These are phyloP conservation scores for Pistacia integerrima DNA, from an alignment of 345 rosid species.

Conservation along the genomic window DNA sequence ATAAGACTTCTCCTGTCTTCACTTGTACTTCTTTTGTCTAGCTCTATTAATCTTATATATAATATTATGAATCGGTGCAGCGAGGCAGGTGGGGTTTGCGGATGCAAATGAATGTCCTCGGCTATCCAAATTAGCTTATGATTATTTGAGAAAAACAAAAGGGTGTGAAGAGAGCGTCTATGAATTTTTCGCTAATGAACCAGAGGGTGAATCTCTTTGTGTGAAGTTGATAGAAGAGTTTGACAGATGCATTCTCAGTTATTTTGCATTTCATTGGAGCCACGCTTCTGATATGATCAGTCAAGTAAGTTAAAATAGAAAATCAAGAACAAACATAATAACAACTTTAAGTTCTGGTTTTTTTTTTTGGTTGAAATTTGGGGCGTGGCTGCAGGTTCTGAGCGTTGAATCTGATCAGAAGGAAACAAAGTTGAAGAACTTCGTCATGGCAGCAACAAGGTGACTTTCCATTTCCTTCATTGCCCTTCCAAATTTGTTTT, in stretches of 20 bases:
- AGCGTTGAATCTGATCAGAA: constrained; percentile 53
- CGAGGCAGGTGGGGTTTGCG: constrained; percentile 77
- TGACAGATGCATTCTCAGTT: constrained; percentile 78
- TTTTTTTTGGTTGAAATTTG: neutral
- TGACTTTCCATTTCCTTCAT: constrained; percentile 7
- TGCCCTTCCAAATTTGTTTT: neutral
- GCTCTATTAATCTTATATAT: too few relatives aligned
- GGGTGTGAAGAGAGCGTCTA: constrained; percentile 59
- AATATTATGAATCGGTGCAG: constrained; percentile 33
- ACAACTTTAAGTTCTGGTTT: neutral
- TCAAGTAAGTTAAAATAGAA: constrained; percentile 40
- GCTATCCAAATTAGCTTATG: constrained; percentile 66
- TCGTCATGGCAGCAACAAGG: constrained; percentile 95
- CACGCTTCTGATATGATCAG: constrained; percentile 60
- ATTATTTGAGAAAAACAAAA: constrained; percentile 52
- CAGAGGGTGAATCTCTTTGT: constrained; percentile 57
- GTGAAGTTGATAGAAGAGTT: constrained; percentile 73
- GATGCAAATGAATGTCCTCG: constrained; percentile 70
- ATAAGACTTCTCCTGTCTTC: too few relatives aligned
- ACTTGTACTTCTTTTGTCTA: too few relatives aligned
- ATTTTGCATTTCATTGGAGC: constrained; percentile 87
- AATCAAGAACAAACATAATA: too few relatives aligned
- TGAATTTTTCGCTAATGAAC: constrained; percentile 50
- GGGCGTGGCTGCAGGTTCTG: constrained; percentile 43
- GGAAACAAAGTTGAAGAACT: constrained; percentile 58